A percentile compares a stretch with the other conserved stretches of the same genome.
phyloP scores from a whole-genome alignment of 108 stramenopile species.

The Pseudonitzschia pungens region DNA sequence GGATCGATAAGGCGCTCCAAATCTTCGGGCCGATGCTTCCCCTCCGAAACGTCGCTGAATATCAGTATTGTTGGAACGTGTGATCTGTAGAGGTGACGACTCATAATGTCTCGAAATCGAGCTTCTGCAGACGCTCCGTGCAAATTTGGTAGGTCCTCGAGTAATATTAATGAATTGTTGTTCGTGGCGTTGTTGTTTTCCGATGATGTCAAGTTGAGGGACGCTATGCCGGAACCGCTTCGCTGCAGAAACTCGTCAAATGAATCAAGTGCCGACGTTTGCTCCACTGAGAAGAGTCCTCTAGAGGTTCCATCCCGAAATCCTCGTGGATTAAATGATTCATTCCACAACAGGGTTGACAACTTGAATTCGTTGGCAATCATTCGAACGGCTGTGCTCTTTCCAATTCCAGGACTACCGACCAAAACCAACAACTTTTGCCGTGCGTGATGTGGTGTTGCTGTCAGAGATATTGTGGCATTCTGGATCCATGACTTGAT shows the following conservation, averaged over 20 bases:
- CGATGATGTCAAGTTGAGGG: constrained; percentile 29
- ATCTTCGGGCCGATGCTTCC: constrained; percentile 76
- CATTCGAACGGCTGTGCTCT: constrained; percentile 60
- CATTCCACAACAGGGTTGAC: constrained; percentile 65
- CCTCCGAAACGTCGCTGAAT: constrained; percentile 77
- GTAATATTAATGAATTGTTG: constrained; percentile 49
- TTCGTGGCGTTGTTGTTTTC: not conserved
- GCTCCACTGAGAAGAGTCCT: constrained; percentile 32
- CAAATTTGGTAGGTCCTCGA: constrained; percentile 77
- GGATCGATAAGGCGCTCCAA: constrained; percentile 67
- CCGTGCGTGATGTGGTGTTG: not conserved
- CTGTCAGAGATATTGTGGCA: not conserved
- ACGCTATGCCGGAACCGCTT: constrained; percentile 54
- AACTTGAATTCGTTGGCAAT: constrained; percentile 59
- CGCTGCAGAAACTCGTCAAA: constrained; percentile 73
- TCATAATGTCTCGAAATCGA: constrained; percentile 68
- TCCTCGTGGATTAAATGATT: constrained; percentile 47
- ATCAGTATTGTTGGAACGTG: constrained; percentile 67
- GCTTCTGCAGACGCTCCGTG: constrained; percentile 48
- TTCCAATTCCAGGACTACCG: constrained; percentile 80
- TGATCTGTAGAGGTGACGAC: constrained; percentile 52
- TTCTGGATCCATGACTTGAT: constrained; percentile 50
- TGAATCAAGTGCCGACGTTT: constrained; percentile 50
- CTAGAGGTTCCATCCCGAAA: not conserved
- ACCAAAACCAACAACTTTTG: constrained; percentile 68